Evolutionary conservation across 2,329 filamentous ascomycete genomes (phyloP), one percentile per base, ranked within the genome.

Genomic region (Aspergillus hiratsukae): DNA sequence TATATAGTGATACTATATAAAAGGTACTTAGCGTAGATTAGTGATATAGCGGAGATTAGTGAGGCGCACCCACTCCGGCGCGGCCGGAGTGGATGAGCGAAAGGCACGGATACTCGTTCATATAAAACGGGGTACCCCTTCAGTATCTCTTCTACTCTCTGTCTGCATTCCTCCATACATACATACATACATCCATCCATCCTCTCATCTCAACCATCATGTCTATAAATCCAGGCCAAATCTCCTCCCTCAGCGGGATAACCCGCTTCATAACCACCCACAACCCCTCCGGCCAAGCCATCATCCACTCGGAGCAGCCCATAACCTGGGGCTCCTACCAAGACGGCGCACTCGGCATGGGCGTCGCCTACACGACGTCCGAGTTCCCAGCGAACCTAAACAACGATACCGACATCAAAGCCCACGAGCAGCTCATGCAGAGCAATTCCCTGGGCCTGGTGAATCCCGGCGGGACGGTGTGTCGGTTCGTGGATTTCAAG

Each of bases 401-500:
- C 61, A 52, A 66, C 19, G 68, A 75, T 19, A 58, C 63, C 5
- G 75, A 78, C 60, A 46, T 77, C 48, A 57, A 58, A 21, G 53
- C 64, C 8, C 68, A 76, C 61, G 66, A 74, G 19, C 40, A 65
- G 7, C 21, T 73, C 50, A 53, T 63, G 2, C 28, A 62, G 6
- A 62, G 59, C 0, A 64, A 64, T 5, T 62, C 64, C 5, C 59
- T 75, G 10, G 75, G 75, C 0, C 61, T 77, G 1, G 73, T 75
- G 14, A 75, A 71, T 17, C 64, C 67, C 4, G 62, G 66, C 3
- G 79, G 78, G 41, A 77, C 72, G 0, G 75, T 80, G 0, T 75
- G 74, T 28, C 74, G 79, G 1, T 72, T 78, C 54, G 78, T 81
- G 23, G 80, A 82, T 63, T 80, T 82, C 60, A 70, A 70, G 0